phyloP scores from a whole-genome alignment of 225 moss, liverwort and hornwort species.

The Physcomitrium patens region DNA sequence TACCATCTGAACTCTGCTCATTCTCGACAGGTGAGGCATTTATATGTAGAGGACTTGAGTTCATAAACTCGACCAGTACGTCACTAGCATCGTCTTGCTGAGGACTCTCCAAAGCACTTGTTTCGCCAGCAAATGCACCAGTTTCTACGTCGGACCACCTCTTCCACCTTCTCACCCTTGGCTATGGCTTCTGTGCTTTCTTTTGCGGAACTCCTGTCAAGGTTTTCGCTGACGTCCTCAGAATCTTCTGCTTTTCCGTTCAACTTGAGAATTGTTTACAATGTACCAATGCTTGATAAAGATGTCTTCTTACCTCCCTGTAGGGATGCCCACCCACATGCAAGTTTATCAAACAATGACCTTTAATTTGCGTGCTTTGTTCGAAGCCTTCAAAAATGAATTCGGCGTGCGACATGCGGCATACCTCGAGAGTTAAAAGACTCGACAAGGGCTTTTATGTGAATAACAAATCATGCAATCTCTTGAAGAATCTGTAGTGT shows the following conservation, averaged over 20 bases:
- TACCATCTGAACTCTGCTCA: slow-evolving; percentile 9
- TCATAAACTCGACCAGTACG: no score
- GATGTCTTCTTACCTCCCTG: slow-evolving; percentile 22
- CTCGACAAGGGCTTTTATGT: slow-evolving; percentile 22
- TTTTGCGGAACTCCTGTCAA: neutral
- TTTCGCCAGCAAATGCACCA: neutral
- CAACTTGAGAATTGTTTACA: slow-evolving; percentile 7
- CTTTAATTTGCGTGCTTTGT: neutral
- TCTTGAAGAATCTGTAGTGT: slow-evolving; percentile 19
- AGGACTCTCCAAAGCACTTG: neutral
- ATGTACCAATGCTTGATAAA: neutral
- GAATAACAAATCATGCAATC: slow-evolving; percentile 25
- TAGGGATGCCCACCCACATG: neutral
- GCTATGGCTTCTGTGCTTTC: neutral
- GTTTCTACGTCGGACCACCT: neutral
- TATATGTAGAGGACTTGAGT: neutral
- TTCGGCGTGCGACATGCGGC: neutral
- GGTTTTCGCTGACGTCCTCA: neutral
- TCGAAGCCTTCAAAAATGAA: neutral
- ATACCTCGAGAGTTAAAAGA: slow-evolving; percentile 15
- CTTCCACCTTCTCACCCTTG: neutral
- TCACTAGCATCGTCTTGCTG: no score
- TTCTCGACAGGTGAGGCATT: neutral
- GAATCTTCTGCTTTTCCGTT: neutral
- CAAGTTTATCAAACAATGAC: neutral